Evolutionary conservation across 1,284 basidiomycete genomes (phyloP), one percentile per base, ranked within the genome.

Genomic region (Pyrrhoderma lamaoense): DNA sequence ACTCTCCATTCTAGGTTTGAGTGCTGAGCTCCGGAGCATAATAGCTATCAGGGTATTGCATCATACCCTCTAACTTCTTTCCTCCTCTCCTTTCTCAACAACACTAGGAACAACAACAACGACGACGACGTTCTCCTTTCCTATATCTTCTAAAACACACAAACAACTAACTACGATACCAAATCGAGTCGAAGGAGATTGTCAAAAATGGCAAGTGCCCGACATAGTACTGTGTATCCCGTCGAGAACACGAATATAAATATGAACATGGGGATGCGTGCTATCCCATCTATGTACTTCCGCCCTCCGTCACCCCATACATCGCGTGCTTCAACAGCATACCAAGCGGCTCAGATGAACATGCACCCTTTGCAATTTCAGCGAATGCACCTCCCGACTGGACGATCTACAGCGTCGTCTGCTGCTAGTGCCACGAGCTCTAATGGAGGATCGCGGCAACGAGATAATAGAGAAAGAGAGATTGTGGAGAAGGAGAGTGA

Each of bases 231-330:
- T 23, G 43, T 43, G 21, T 34, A 39, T 14, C 47, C 16, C 21
- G 37, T 36, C 36, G 37, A 40, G 22, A 47, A 35, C 16, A 47
- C 47, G 45, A 52, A 46, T 40, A 40, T n/a, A 14, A 40, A 40
- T 14, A 7, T 40, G 38, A 40, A n/a, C 5, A 40, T 40, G 38
- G 21, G 21, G 25, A 54, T 54, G 52, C 42, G 46, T 18, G 38
- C 43, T 13, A 54, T 54, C 25, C 52, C 52, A 18, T 44, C 52
- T 1, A 27, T 50, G 27, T 54, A 54, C 48, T 54, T 54, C 31
- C 49, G 47, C 22, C 37, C 47, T 2, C 34, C 52, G 3, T 54
- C 52, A 21, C 47, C 52, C 8, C 42, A 36, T 31, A n/a, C 22
- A 14, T 54, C 52, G 34, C 25, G 37, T 16, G 52, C 52, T 25